Conservation (phyloP, 2,329 filamentous ascomycete species). For the Penicillium sp. region DNA sequence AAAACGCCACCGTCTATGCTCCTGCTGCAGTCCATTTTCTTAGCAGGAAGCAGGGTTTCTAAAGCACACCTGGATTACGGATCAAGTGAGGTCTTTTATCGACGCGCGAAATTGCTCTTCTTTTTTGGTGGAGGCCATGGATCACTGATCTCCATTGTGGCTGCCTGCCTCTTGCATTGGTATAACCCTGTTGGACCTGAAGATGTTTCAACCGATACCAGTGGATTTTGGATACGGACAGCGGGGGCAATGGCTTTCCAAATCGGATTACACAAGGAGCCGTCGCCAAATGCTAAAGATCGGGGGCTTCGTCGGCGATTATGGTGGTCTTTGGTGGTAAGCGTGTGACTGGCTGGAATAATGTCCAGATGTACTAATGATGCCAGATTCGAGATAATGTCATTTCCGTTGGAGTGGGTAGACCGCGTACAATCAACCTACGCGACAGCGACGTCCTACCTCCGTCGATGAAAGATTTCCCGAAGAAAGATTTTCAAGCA, state of each 20-base stretch:
- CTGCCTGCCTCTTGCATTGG: slow-evolving; percentile 43
- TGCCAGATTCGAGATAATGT: slow-evolving; percentile 39
- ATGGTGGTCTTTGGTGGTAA: slow-evolving; percentile 48
- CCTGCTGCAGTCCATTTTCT: slow-evolving; percentile 38
- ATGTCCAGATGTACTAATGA: not conserved
- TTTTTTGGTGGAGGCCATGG: slow-evolving; percentile 36
- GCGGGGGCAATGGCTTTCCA: slow-evolving; percentile 46
- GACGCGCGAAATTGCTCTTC: slow-evolving; percentile 34
- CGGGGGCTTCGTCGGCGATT: slow-evolving; percentile 41
- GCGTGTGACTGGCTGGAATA: slow-evolving; percentile 3
- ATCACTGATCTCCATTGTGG: slow-evolving; percentile 42
- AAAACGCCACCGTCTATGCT: slow-evolving; percentile 28
- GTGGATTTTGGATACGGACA: slow-evolving; percentile 44
- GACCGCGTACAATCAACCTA: slow-evolving; percentile 43
- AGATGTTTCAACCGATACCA: slow-evolving; percentile 42
- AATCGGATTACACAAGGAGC: slow-evolving; percentile 45
- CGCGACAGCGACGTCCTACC: slow-evolving; percentile 42
- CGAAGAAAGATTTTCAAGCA: slow-evolving; percentile 25
- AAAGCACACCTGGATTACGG: slow-evolving; percentile 32
- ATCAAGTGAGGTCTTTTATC: slow-evolving; percentile 32
- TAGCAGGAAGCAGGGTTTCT: slow-evolving; percentile 44
- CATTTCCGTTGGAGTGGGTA: slow-evolving; percentile 43
- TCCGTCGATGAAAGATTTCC: slow-evolving; percentile 39
- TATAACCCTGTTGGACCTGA: slow-evolving; percentile 47
- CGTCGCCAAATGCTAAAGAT: slow-evolving; percentile 32